A percentile compares a stretch with the other conserved stretches of the same genome.
Conservation (phyloP, 768 basidiomycete genomes). For the Rhodotorula kratochvilovae region DNA sequence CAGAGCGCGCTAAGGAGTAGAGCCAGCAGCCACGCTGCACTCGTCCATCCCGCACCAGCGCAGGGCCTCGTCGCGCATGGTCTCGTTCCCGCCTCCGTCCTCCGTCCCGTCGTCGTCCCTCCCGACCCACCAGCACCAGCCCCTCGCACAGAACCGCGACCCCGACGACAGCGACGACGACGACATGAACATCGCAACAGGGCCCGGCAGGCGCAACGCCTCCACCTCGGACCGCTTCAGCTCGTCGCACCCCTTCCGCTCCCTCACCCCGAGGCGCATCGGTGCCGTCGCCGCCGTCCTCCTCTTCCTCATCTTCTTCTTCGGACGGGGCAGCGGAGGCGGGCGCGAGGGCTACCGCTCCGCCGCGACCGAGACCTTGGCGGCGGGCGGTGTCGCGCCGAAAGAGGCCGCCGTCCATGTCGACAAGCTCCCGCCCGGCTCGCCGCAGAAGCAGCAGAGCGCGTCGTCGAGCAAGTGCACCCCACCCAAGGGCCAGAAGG, state of each 20-base stretch:
- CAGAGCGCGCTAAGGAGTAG: too few relatives aligned
- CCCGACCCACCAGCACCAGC: not conserved
- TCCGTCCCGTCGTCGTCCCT: not conserved
- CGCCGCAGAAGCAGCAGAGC: constrained; percentile 30
- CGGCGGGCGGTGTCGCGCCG: not conserved
- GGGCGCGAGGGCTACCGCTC: constrained; percentile 1
- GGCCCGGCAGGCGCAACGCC: not conserved
- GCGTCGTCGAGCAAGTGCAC: constrained; percentile 21
- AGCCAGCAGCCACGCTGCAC: not conserved
- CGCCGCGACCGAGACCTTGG: not conserved
- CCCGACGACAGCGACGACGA: constrained; percentile 18
- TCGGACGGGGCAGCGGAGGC: constrained; percentile 25
- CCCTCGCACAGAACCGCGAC: not conserved
- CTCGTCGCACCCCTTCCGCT: constrained; percentile 14
- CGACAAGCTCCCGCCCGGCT: constrained; percentile 25
- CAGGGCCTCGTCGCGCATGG: not conserved
- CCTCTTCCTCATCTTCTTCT: constrained; percentile 37
- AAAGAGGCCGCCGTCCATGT: constrained; percentile 16
- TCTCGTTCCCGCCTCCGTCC: not conserved
- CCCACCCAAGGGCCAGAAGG: constrained; percentile 31
- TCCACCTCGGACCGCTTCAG: not conserved
- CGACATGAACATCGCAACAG: constrained; percentile 25
- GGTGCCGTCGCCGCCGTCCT: constrained; percentile 28
- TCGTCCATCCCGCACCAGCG: not conserved
- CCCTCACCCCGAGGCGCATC: constrained; percentile 34